Conservation (phyloP, 106 monocot genomes). For the Agapanthus africanus region DNA sequence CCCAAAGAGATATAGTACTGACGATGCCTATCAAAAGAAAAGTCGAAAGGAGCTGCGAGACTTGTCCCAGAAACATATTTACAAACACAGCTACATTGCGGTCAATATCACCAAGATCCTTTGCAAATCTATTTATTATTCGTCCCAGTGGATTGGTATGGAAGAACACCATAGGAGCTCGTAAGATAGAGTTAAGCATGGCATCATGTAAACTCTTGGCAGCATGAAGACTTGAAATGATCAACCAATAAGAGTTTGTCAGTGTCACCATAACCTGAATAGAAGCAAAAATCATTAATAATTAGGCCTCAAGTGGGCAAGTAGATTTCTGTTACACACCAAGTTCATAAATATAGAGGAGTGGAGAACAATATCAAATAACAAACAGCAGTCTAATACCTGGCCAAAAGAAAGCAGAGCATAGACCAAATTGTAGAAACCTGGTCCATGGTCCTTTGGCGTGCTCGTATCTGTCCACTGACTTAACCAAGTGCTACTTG, state of each 20-base stretch:
- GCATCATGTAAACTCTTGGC: slow-evolving; percentile 86
- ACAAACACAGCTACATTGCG: slow-evolving; percentile 77
- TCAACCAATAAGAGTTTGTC: slow-evolving; percentile 84
- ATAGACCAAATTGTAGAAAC: slow-evolving; percentile 88
- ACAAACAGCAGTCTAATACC: slow-evolving; percentile 31
- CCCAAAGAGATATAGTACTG: slow-evolving; percentile 96
- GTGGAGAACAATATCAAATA: background rate
- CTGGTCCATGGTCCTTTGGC: slow-evolving; percentile 57
- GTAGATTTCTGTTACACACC: background rate
- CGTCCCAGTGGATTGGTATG: slow-evolving; percentile 98
- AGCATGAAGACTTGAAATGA: slow-evolving; percentile 85
- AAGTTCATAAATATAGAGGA: background rate
- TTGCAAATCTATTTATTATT: slow-evolving; percentile 94
- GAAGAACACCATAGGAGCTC: slow-evolving; percentile 96
- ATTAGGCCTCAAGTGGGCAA: slow-evolving; percentile 2
- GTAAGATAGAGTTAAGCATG: slow-evolving; percentile 87
- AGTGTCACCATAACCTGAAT: slow-evolving; percentile 74
- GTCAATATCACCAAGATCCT: slow-evolving; percentile 94
- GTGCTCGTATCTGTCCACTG: slow-evolving; percentile 80
- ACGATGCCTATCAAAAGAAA: slow-evolving; percentile 97
- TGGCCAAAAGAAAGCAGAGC: slow-evolving; percentile 75
- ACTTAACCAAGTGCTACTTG: slow-evolving; percentile 96
- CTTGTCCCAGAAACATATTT: slow-evolving; percentile 85
- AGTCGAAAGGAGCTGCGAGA: slow-evolving; percentile 92
- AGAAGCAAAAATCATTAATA: slow-evolving; percentile 3